phyloP scores from a whole-genome alignment of 23 red algal genomes.

The Gracilaria vermiculophylla region DNA sequence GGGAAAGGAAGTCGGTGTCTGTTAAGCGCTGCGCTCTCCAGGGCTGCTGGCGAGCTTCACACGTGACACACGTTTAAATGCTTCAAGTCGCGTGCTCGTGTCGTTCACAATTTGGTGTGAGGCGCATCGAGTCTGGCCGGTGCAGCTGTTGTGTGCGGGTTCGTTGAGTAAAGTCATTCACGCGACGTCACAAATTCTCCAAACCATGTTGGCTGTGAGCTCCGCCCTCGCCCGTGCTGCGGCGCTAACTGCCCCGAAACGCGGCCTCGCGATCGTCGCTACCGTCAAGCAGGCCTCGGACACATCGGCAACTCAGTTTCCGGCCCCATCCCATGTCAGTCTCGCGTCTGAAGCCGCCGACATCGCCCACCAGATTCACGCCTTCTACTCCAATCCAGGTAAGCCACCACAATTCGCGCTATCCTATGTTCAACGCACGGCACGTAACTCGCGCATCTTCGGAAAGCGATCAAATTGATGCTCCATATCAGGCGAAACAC shows the following conservation, averaged over 20 bases:
- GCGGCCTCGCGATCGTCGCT: conserved; percentile 38
- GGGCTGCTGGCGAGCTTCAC: too few species aligned
- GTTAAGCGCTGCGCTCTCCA: too few species aligned
- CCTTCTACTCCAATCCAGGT: conserved; percentile 61
- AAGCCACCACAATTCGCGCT: background rate
- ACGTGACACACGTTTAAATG: too few species aligned
- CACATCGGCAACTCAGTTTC: conserved; percentile 36
- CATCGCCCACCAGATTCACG: conserved; percentile 41
- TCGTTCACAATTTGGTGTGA: too few species aligned
- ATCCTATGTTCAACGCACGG: too few species aligned
- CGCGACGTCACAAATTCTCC: too few species aligned
- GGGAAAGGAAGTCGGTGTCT: too few species aligned
- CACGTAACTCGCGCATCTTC: background rate
- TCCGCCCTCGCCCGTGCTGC: conserved; percentile 17
- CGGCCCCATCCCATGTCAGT: conserved; percentile 63
- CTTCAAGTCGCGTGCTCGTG: too few species aligned
- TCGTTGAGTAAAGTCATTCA: too few species aligned
- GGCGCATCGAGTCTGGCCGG: too few species aligned
- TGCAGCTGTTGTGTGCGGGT: too few species aligned
- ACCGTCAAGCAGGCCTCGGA: conserved; percentile 54
- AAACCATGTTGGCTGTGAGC: conserved; percentile 3
- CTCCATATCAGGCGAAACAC: too few species aligned
- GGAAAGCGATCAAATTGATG: background rate
- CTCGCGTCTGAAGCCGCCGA: conserved; percentile 48
- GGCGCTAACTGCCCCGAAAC: conserved; percentile 24